Conservation (phyloP, 345 rosid species). For the Rhizophora mangle region DNA sequence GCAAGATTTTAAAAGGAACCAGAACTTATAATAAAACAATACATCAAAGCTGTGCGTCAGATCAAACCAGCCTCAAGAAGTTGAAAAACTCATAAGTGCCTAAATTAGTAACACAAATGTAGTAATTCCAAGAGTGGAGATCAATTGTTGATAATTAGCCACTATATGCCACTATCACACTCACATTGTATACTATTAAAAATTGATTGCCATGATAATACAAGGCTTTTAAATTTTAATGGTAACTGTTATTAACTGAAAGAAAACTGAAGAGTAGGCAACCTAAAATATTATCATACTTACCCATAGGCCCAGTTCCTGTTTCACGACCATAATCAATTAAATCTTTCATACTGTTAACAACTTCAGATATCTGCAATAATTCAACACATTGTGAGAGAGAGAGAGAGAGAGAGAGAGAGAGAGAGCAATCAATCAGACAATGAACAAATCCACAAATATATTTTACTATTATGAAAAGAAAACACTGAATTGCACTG, state of each 20-base stretch:
- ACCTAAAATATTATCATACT: slow-evolving; percentile 19
- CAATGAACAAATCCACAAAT: neutral
- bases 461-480: neutral
- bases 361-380: slow-evolving; percentile 90
- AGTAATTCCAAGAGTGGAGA: neutral
- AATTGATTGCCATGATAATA: no score
- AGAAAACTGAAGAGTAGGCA: neutral
- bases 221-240: no score
- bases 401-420: neutral
- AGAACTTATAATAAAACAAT: no score
- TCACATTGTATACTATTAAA: neutral
- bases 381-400: neutral
- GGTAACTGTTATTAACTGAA: neutral
- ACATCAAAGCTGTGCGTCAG: no score
- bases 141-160: neutral
- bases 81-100: neutral
- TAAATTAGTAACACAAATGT: neutral
- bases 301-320: slow-evolving; percentile 95
- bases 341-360: slow-evolving; percentile 98
- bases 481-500: neutral
- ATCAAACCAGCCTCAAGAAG: no score
- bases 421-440: neutral
- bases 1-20: no score
- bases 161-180: neutral
- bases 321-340: slow-evolving; percentile 96